These are phyloP conservation scores for Fusarium mangiferae DNA, from an alignment of 2,329 filamentous ascomycete species.

Conservation along the genomic window DNA sequence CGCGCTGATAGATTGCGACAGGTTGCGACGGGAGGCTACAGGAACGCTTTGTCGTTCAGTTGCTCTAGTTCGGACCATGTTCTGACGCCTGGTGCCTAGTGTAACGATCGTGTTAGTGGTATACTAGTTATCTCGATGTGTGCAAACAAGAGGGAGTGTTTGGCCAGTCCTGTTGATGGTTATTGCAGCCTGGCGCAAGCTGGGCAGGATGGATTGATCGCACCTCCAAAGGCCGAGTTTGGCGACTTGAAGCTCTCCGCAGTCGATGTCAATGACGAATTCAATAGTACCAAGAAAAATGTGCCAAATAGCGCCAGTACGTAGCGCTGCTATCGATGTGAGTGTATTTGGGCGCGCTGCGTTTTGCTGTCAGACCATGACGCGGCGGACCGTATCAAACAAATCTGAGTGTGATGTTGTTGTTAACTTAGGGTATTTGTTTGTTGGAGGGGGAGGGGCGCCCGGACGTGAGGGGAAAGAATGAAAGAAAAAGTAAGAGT, in stretches of 20 bases:
- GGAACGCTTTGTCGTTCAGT: constrained; percentile 23
- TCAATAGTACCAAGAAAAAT: background rate
- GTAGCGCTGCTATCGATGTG: background rate
- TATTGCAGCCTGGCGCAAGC: constrained; percentile 22
- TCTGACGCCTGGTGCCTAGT: background rate
- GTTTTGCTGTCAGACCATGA: background rate
- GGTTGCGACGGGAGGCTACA: constrained; percentile 38
- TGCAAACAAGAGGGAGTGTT: background rate
- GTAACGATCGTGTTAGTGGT: constrained; percentile 15
- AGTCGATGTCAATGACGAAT: background rate
- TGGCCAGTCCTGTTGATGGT: background rate
- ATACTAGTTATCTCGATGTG: background rate
- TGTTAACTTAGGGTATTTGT: constrained; percentile 13
- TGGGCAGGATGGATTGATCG: constrained; percentile 7
- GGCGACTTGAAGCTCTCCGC: background rate
- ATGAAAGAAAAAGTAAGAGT: background rate
- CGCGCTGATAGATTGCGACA: constrained; percentile 29
- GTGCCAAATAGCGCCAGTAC: background rate
- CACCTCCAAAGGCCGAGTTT: constrained; percentile 23
- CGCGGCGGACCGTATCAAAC: background rate
- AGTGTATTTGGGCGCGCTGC: background rate
- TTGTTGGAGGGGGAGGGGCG: constrained; percentile 32
- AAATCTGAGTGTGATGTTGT: constrained; percentile 25
- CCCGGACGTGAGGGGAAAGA: background rate
- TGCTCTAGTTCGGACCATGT: constrained; percentile 47